phyloP scores from a whole-genome alignment of 768 basidiomycete species.

The Royoungia palumana region DNA sequence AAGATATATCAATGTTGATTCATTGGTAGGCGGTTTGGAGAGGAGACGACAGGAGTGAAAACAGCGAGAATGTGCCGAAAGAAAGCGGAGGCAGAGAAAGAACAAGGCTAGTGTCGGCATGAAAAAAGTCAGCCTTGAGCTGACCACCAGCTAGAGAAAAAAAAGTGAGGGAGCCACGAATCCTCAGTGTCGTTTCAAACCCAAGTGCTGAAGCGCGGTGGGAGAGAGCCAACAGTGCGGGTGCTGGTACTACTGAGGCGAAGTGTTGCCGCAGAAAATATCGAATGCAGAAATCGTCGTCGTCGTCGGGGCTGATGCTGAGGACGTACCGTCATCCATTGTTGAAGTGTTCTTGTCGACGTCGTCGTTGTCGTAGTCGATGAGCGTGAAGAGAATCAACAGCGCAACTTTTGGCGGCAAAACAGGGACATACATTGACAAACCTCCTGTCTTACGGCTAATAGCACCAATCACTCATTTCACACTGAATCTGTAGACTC shows the following conservation, averaged over 20 bases:
- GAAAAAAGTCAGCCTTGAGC: conserved; percentile 34
- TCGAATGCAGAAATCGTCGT: conserved; percentile 48
- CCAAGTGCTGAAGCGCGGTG: conserved; percentile 30
- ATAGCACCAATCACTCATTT: too few species aligned
- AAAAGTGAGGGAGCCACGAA: conserved; percentile 9
- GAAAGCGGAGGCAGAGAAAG: conserved; percentile 9
- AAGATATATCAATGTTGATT: conserved; percentile 43
- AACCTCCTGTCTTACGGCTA: background rate
- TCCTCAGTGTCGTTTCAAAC: conserved; percentile 28
- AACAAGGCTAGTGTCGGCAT: too few species aligned
- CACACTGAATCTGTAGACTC: too few species aligned
- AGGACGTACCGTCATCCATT: conserved; percentile 76
- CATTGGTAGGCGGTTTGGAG: conserved; percentile 26
- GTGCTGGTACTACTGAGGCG: conserved; percentile 32
- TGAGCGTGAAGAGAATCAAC: conserved; percentile 1
- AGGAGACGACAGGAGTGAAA: conserved; percentile 19
- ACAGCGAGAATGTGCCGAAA: conserved; percentile 15
- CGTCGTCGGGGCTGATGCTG: conserved; percentile 73
- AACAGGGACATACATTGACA: conserved; percentile 21
- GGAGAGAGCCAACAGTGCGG: conserved; percentile 25
- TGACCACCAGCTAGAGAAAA: conserved; percentile 22
- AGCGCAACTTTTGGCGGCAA: conserved; percentile 2
- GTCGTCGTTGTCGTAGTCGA: conserved; percentile 18
- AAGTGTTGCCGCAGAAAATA: conserved; percentile 38
- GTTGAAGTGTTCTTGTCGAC: conserved; percentile 33